Evolutionary conservation across 768 basidiomycete genomes (phyloP), one percentile per base, ranked within the genome.

Genomic region (Coprinopsis cinerea): DNA sequence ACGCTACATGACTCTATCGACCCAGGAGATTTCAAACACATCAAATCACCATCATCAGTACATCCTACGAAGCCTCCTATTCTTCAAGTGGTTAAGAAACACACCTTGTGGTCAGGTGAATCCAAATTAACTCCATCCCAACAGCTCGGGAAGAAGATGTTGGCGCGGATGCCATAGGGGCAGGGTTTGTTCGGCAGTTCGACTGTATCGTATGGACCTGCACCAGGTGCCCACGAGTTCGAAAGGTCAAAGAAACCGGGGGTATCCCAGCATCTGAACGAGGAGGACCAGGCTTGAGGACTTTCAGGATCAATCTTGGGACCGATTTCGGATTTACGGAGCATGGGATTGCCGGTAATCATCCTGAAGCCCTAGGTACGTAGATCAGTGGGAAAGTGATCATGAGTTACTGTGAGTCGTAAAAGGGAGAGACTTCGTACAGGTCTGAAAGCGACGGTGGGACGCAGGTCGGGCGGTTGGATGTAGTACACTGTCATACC

Each of bases 91-190:
- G n/a, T n/a, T n/a, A n/a, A n/a, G n/a, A n/a, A n/a, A n/a, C n/a
- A 44, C 49, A 51, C 49, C 5, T 32, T 18, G 28, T 52, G 51
- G 20, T 52, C 51, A 5, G 23, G 25, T 18, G 51, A 27, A 25
- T 52, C 45, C 0, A 47, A 14, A 20, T 36, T 52, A 35, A 39
- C 45, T 10, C 51, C 51, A 32, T 52, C 51, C 51, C 51, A 52
- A 39, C 51, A 52, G 22, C 51, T 51, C 14, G 51, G 51, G 51
- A 52, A 52, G 44, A 52, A 45, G 5, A 52, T 10, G 27, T 52
- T 52, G 4, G 51, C 45, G n/a, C 36, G 41, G 9, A 43, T 43
- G 10, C 41, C 41, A 9, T 23, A 14, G 13, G 4, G 9, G 41
- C 41, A 43, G 4, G 4, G 4, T 23, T 43, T 43, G 6, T 22